These are phyloP conservation scores for Trichophyton mentagrophytes DNA, from an alignment of 2,329 filamentous ascomycete genomes.

Conservation along the genomic window DNA sequence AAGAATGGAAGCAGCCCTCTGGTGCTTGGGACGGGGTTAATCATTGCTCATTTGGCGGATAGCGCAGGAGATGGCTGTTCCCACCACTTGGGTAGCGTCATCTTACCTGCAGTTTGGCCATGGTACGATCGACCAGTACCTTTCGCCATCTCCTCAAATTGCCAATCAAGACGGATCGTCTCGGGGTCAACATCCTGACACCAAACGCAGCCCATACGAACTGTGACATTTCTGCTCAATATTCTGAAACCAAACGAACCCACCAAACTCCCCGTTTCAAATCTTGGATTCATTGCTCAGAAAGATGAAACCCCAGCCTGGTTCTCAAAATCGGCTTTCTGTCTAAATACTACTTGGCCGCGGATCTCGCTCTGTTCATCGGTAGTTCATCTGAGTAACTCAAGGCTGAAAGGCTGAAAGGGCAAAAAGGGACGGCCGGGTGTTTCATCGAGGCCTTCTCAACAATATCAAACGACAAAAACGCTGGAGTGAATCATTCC, in stretches of 20 bases:
- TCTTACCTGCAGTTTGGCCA: background rate
- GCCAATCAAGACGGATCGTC: background rate
- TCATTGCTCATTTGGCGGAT: background rate
- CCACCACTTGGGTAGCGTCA: no score
- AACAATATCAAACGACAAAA: background rate
- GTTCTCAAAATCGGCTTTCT: no score
- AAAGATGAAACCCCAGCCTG: background rate
- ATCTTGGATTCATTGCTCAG: no score
- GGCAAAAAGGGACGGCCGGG: background rate
- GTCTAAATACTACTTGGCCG: background rate
- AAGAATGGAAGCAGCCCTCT: background rate
- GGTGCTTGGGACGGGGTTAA: background rate
- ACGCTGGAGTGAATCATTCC: background rate
- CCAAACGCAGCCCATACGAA: background rate
- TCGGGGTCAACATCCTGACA: background rate
- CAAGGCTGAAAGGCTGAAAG: no score
- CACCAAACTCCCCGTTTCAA: background rate
- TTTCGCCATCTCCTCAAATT: background rate
- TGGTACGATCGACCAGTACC: background rate
- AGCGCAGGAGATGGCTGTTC: background rate
- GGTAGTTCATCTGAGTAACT: background rate
- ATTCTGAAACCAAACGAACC: background rate
- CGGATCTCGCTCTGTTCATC: background rate
- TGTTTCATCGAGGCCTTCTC: background rate
- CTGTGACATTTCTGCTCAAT: background rate